Percentiles rank a stretch among this genome's conserved stretches.
These are phyloP conservation scores for Omphalea diandra DNA, from an alignment of 441 rosid genomes.

Conservation along the genomic window DNA sequence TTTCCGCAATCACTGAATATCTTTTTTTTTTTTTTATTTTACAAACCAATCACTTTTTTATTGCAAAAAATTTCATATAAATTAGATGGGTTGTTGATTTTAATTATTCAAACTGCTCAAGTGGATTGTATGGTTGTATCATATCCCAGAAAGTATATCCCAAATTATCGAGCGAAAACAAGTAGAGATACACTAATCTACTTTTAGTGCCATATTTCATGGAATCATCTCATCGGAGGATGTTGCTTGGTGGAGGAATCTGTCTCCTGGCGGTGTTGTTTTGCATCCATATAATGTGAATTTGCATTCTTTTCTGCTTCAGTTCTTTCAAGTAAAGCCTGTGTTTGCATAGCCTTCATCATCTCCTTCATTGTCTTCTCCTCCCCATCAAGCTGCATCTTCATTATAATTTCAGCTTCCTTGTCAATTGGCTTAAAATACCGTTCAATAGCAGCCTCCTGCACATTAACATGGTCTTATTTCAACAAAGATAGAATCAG, in stretches of 20 bases:
- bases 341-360: constrained; percentile 59
- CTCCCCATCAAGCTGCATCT: constrained; percentile 81
- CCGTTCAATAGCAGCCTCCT: constrained; percentile 82
- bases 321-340: constrained; percentile 53
- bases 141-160: no score
- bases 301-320: constrained; percentile 49
- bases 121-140: neutral
- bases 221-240: constrained; percentile 38
- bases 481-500: constrained; percentile 3
- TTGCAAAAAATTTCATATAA: neutral
- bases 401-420: constrained; percentile 73
- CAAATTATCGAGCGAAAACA: neutral
- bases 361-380: constrained; percentile 67
- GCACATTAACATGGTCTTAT: constrained; percentile 23
- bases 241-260: constrained; percentile 34
- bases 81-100: neutral
- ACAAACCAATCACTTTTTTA: neutral
- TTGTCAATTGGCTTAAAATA: constrained; percentile 81
- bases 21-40: no score
- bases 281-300: constrained; percentile 24
- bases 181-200: neutral
- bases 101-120: constrained; percentile 9
- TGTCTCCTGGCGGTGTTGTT: constrained; percentile 34
- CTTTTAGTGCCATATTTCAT: neutral
- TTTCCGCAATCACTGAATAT: neutral